phyloP scores from a whole-genome alignment of 2,329 filamentous ascomycete species.

The Aulographum hederae region DNA sequence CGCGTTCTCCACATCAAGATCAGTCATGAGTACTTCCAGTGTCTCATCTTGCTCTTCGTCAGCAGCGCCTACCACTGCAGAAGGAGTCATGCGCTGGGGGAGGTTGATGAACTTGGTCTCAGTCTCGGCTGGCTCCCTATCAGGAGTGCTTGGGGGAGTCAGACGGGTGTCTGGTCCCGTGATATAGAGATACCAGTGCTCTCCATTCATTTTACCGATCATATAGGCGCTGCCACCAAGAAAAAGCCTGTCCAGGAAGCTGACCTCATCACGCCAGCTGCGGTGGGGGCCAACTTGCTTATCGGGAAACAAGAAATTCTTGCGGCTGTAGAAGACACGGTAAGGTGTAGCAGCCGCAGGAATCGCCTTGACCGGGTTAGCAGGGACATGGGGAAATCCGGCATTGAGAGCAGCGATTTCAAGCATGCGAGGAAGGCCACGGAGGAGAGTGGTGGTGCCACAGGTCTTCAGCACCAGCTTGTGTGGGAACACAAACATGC shows the following conservation, averaged over 20 bases:
- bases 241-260: slow-evolving; percentile 81
- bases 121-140: slow-evolving; percentile 23
- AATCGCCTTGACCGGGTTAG: slow-evolving; percentile 45
- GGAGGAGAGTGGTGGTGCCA: slow-evolving; percentile 83
- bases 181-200: slow-evolving; percentile 98
- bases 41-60: slow-evolving; percentile 48
- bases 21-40: slow-evolving; percentile 49
- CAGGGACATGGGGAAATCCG: slow-evolving; percentile 71
- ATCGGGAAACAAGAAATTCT: slow-evolving; percentile 94
- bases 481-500: slow-evolving; percentile 99
- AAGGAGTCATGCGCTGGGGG: slow-evolving; percentile 34
- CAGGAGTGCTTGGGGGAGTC: slow-evolving; percentile 67
- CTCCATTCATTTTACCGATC: slow-evolving; percentile 99
- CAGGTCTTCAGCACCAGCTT: slow-evolving; percentile 98
- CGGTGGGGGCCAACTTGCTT: slow-evolving; percentile 87
- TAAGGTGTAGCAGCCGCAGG: slow-evolving; percentile 71
- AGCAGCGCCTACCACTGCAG: slow-evolving; percentile 12
- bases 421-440: slow-evolving; percentile 75
- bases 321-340: slow-evolving; percentile 95
- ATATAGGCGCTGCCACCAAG: slow-evolving; percentile 90
- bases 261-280: slow-evolving; percentile 94
- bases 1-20: slow-evolving; percentile 46
- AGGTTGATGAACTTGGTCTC: slow-evolving; percentile 40
- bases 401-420: slow-evolving; percentile 78
- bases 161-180: slow-evolving; percentile 67